Evolutionary conservation across 2,329 filamentous ascomycete species (phyloP).

Genomic region (Rhynchosporium graminicola): DNA sequence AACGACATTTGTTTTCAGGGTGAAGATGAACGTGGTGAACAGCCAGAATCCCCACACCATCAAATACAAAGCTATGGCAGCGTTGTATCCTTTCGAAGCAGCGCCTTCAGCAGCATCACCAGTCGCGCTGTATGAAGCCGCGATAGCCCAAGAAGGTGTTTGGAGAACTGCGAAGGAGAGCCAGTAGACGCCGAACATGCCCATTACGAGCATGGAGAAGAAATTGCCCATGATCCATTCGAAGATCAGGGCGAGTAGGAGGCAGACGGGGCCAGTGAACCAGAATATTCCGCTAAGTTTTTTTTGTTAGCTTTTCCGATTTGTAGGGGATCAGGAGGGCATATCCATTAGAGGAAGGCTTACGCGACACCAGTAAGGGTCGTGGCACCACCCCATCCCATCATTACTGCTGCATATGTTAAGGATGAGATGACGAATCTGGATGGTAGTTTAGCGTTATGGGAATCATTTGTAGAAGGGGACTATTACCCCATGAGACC

Average conservation of each 20-base stretch:
- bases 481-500: slow-evolving; percentile 31
- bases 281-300: slow-evolving; percentile 30
- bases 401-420: slow-evolving; percentile 28
- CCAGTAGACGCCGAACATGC: slow-evolving; percentile 52
- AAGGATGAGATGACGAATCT: slow-evolving; percentile 43
- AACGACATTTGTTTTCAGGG: slow-evolving; percentile 51
- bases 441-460: background rate
- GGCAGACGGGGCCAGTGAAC: slow-evolving; percentile 47
- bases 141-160: slow-evolving; percentile 50
- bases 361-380: slow-evolving; percentile 31
- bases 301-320: too few relatives aligned
- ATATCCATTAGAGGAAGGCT: background rate
- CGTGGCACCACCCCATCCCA: slow-evolving; percentile 34
- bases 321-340: background rate
- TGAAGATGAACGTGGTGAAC: slow-evolving; percentile 54
- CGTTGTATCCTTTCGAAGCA: slow-evolving; percentile 49
- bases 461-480: too few relatives aligned
- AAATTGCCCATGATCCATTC: slow-evolving; percentile 56
- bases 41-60: slow-evolving; percentile 55
- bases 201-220: slow-evolving; percentile 55
- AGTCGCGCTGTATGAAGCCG: slow-evolving; percentile 45
- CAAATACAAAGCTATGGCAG: slow-evolving; percentile 51
- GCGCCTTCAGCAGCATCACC: slow-evolving; percentile 47
- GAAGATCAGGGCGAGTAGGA: slow-evolving; percentile 50
- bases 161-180: slow-evolving; percentile 53